Evolutionary conservation across 176 grass and related monocot species (phyloP).

Genomic region (Zizania latifolia): DNA sequence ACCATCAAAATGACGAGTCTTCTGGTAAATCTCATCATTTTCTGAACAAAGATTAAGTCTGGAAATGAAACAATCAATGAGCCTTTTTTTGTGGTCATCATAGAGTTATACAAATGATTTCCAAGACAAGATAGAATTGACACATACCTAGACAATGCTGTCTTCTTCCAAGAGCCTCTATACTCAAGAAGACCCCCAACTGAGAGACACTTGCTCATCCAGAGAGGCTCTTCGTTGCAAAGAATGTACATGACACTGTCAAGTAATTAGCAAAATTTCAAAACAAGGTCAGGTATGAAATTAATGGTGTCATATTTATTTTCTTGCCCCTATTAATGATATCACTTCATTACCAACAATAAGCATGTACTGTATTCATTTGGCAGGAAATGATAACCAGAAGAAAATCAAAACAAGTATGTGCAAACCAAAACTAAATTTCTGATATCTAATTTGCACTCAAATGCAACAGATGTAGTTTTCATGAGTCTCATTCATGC

Average conservation of each 20-base stretch:
- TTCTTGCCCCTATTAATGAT: background rate
- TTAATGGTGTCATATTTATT: background rate
- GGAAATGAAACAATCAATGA: slow-evolving; percentile 38
- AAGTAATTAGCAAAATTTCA: slow-evolving; percentile 15
- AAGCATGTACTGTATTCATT: background rate
- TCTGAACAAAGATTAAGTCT: slow-evolving; percentile 59
- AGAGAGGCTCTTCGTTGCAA: slow-evolving; percentile 97
- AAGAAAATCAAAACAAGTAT: background rate
- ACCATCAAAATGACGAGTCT: slow-evolving; percentile 81
- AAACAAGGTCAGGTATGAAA: background rate
- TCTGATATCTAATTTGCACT: background rate
- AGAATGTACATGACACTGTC: slow-evolving; percentile 92
- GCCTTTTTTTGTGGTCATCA: background rate
- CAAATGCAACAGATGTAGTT: background rate
- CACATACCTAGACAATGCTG: slow-evolving; percentile 56
- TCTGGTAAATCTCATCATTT: slow-evolving; percentile 32
- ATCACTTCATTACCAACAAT: background rate
- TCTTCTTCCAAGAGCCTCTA: slow-evolving; percentile 80
- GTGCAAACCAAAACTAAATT: background rate
- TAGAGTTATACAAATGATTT: background rate
- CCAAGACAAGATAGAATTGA: background rate
- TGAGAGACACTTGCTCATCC: slow-evolving; percentile 94
- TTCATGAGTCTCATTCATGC: background rate
- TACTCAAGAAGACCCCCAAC: slow-evolving; percentile 72
- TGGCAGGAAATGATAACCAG: background rate